These are phyloP conservation scores for Cryptococcus amylolentus DNA, from an alignment of 1,284 basidiomycete species.

Conservation along the genomic window DNA sequence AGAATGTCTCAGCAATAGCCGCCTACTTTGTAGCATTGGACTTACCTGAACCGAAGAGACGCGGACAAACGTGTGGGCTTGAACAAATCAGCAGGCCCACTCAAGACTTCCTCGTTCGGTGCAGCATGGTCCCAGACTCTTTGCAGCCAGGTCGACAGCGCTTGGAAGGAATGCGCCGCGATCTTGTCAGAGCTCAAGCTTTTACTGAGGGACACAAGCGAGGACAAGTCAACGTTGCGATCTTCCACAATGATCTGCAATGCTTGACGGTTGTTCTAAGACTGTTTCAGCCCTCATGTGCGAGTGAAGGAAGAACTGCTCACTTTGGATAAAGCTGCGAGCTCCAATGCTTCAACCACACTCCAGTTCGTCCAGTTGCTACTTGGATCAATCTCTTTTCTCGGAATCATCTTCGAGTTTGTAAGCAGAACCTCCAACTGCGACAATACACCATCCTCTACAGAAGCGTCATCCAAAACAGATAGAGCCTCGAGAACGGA, in stretches of 20 bases:
- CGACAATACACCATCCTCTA: not conserved
- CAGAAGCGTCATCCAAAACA: constrained; percentile 2
- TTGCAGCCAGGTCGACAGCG: constrained; percentile 24
- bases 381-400: not conserved
- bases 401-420: not conserved
- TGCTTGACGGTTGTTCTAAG: not conserved
- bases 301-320: not conserved
- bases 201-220: constrained; percentile 6
- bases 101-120: not conserved
- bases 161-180: constrained; percentile 8
- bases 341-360: constrained; percentile 23
- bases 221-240: constrained; percentile 1
- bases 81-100: constrained; percentile 31
- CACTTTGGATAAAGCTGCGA: constrained; percentile 16
- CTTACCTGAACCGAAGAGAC: constrained; percentile 28
- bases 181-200: not conserved
- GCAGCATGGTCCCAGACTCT: constrained; percentile 24
- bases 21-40: not conserved
- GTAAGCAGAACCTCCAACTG: constrained; percentile 5
- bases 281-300: not conserved
- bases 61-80: constrained; percentile 25
- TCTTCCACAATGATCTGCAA: constrained; percentile 8
- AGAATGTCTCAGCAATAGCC: constrained; percentile 8
- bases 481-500: constrained; percentile 18
- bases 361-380: constrained; percentile 21